phyloP scores from a whole-genome alignment of 2,329 filamentous ascomycete genomes.

The Phaeosphaeriaceae sp. region DNA sequence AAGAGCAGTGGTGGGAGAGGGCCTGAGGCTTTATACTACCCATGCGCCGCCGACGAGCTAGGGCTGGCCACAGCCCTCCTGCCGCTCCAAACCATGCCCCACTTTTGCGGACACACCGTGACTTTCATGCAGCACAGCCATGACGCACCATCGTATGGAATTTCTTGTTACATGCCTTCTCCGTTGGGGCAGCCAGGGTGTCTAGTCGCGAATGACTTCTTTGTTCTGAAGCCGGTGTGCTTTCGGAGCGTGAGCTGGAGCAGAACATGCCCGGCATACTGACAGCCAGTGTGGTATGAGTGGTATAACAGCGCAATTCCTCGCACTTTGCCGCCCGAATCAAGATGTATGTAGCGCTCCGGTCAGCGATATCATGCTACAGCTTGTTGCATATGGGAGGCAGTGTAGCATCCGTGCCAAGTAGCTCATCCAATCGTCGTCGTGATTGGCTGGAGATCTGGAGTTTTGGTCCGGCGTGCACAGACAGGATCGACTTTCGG shows the following conservation, averaged over 20 bases:
- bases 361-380: not conserved
- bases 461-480: not conserved
- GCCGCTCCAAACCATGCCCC: not conserved
- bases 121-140: not conserved
- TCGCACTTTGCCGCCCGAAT: not conserved
- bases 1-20: slow-evolving; percentile 17
- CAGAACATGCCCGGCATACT: not conserved
- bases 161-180: too few relatives aligned
- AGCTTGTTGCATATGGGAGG: not conserved
- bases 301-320: not conserved
- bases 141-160: not conserved
- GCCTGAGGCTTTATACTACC: slow-evolving; percentile 29
- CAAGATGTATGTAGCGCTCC: not conserved
- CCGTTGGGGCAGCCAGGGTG: too few relatives aligned
- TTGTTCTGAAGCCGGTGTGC: not conserved
- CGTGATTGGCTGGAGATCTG: not conserved
- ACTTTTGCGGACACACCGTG: not conserved
- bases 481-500: not conserved
- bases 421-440: too few relatives aligned
- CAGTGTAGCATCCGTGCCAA: too few relatives aligned
- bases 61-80: not conserved
- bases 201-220: not conserved
- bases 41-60: not conserved
- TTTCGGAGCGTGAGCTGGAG: not conserved
- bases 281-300: not conserved